Evolutionary conservation across 768 basidiomycete species (phyloP).

Genomic region (Tulasnella sp.): DNA sequence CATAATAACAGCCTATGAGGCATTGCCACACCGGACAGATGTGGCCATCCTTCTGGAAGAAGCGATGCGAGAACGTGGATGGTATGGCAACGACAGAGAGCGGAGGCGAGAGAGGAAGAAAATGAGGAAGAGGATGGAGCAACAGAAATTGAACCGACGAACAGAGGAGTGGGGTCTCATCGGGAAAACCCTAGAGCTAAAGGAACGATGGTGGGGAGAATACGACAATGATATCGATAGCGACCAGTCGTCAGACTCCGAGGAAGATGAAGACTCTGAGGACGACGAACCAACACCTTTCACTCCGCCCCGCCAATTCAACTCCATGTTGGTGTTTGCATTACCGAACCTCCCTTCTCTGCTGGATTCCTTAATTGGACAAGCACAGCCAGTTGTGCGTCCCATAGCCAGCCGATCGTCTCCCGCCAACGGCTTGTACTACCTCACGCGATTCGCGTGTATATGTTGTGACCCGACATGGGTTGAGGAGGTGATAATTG

Average conservation of each 20-base stretch:
- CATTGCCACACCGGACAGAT: conserved; percentile 72
- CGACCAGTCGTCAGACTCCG: conserved; percentile 31
- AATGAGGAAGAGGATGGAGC: conserved; percentile 39
- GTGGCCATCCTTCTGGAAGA: conserved; percentile 80
- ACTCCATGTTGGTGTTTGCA: conserved; percentile 90
- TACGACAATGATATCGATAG: conserved; percentile 28
- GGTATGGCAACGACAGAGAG: conserved; percentile 39
- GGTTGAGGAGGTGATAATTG: conserved; percentile 86
- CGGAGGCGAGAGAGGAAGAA: conserved; percentile 48
- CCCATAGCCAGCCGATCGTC: conserved; percentile 44
- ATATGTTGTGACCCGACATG: conserved; percentile 82
- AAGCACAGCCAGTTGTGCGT: conserved; percentile 57
- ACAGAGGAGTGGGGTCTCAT: conserved; percentile 38
- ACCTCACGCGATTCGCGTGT: conserved; percentile 88
- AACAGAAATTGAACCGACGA: conserved; percentile 47
- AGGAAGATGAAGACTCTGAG: conserved; percentile 35
- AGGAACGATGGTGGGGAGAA: conserved; percentile 46
- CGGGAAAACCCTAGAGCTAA: conserved; percentile 31
- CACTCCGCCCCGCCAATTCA: conserved; percentile 67
- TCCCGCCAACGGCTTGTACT: conserved; percentile 85
- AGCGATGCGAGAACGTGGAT: conserved; percentile 58
- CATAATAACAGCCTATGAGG: conserved; percentile 75
- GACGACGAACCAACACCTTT: conserved; percentile 38
- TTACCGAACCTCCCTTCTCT: conserved; percentile 66
- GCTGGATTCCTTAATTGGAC: conserved; percentile 70